These are phyloP conservation scores for Chlorella sp. DNA, from an alignment of 139 green algal species.

Conservation along the genomic window DNA sequence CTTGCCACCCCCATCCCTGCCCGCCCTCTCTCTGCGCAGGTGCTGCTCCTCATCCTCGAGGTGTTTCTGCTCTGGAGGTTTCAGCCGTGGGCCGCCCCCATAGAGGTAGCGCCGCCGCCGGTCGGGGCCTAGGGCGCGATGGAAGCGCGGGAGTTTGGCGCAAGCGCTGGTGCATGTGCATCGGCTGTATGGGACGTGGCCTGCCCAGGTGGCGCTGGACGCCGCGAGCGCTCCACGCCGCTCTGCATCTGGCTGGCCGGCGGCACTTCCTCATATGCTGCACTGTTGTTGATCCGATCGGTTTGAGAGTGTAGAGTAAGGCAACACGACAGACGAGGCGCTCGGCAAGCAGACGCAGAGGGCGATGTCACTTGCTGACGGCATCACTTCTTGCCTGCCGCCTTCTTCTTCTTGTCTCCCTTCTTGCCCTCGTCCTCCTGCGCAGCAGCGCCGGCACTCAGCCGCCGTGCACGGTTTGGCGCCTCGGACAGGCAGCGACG, in stretches of 20 bases:
- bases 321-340: too few species aligned
- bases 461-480: neutral
- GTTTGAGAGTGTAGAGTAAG: too few species aligned
- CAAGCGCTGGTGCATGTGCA: neutral
- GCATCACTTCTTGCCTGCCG: slow-evolving; percentile 6
- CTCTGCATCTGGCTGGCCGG: neutral
- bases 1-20: neutral
- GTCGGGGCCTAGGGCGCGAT: neutral
- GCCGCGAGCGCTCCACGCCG: neutral
- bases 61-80: slow-evolving; percentile 30
- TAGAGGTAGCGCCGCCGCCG: neutral
- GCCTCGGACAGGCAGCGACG: neutral
- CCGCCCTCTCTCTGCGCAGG: slow-evolving; percentile 15
- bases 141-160: neutral
- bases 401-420: slow-evolving; percentile 33
- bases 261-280: neutral
- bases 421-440: slow-evolving; percentile 27
- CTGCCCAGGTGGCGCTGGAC: neutral
- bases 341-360: too few species aligned
- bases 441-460: too few species aligned
- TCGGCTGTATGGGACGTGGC: neutral
- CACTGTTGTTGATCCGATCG: too few species aligned
- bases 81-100: slow-evolving; percentile 13
- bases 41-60: slow-evolving; percentile 35
- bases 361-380: too few species aligned